These are phyloP conservation scores for Amphirosellinia nigrospora DNA, from an alignment of 495 filamentous ascomycete species.

Conservation along the genomic window DNA sequence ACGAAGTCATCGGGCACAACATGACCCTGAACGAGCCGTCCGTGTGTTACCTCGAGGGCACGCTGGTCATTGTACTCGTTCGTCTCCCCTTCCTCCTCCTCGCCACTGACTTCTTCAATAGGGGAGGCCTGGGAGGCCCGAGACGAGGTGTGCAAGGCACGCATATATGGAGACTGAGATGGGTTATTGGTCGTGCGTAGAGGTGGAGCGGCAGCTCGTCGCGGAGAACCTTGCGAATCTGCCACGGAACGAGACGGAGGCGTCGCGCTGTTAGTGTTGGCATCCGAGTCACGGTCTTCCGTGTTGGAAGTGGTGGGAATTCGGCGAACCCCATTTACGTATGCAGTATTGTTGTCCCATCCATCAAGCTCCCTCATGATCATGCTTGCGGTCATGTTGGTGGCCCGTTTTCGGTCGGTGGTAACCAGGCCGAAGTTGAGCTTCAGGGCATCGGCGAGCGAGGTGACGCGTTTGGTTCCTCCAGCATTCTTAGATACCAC, in stretches of 20 bases:
- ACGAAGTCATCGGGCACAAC: constrained; percentile 93
- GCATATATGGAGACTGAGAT: constrained; percentile 36
- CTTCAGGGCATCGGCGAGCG: constrained; percentile 92
- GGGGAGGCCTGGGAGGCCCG: constrained; percentile 44
- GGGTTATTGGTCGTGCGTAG: constrained; percentile 34
- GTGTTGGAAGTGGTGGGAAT: constrained; percentile 21
- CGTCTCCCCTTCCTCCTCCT: constrained; percentile 60
- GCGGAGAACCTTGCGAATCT: constrained; percentile 50
- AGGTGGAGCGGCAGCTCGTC: constrained; percentile 41
- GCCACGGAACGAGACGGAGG: constrained; percentile 36
- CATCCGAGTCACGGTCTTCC: constrained; percentile 36
- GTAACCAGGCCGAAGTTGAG: constrained; percentile 97
- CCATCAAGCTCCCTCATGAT: constrained; percentile 60
- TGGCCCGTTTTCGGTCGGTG: constrained; percentile 78
- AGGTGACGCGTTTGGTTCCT: constrained; percentile 96
- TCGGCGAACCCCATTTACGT: constrained; percentile 36
- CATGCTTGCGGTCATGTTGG: constrained; percentile 71
- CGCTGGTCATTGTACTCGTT: constrained; percentile 84
- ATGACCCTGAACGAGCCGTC: constrained; percentile 91
- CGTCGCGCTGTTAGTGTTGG: constrained; percentile 27
- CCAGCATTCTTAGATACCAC: constrained; percentile 98
- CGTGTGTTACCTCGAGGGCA: constrained; percentile 88
- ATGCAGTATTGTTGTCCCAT: constrained; percentile 36
- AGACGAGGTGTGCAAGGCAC: constrained; percentile 40
- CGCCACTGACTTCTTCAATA: constrained; percentile 47